These are phyloP conservation scores for Sisymbrium irio DNA, from an alignment of 345 rosid species.

Conservation along the genomic window DNA sequence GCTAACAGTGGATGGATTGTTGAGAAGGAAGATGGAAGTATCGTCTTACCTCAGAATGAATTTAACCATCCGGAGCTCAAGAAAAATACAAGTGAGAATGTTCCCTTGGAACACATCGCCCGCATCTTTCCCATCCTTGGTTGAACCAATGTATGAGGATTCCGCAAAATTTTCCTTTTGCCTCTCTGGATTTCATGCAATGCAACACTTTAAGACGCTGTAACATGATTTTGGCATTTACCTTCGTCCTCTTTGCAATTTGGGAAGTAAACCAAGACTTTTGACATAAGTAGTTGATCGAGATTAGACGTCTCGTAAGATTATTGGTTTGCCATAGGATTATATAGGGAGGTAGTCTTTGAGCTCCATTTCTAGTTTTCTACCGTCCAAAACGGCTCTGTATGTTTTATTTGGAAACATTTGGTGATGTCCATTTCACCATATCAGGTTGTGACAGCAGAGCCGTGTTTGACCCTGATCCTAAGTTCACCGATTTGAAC, in stretches of 20 bases:
- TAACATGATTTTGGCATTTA: background rate
- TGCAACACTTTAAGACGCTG: slow-evolving; percentile 17
- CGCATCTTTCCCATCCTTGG: slow-evolving; percentile 94
- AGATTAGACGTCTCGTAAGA: background rate
- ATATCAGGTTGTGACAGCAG: too few relatives aligned
- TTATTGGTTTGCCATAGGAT: background rate
- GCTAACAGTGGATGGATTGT: slow-evolving; percentile 65
- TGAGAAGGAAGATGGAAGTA: slow-evolving; percentile 68
- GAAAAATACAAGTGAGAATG: slow-evolving; percentile 61
- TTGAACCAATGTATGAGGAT: slow-evolving; percentile 32
- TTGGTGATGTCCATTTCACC: too few relatives aligned
- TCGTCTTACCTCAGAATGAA: slow-evolving; percentile 59
- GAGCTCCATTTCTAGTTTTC: background rate
- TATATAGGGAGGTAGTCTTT: background rate
- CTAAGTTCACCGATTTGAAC: too few relatives aligned
- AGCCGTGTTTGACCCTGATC: too few relatives aligned
- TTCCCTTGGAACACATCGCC: slow-evolving; percentile 80
- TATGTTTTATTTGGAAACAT: too few relatives aligned
- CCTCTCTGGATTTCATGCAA: background rate
- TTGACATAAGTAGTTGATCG: background rate
- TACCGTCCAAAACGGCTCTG: background rate
- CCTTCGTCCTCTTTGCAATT: background rate
- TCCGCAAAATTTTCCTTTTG: background rate
- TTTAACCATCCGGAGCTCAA: slow-evolving; percentile 86
- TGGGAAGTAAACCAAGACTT: background rate